These are phyloP conservation scores for Sporothrix sp. DNA, from an alignment of 2,329 filamentous ascomycete species.

Conservation along the genomic window DNA sequence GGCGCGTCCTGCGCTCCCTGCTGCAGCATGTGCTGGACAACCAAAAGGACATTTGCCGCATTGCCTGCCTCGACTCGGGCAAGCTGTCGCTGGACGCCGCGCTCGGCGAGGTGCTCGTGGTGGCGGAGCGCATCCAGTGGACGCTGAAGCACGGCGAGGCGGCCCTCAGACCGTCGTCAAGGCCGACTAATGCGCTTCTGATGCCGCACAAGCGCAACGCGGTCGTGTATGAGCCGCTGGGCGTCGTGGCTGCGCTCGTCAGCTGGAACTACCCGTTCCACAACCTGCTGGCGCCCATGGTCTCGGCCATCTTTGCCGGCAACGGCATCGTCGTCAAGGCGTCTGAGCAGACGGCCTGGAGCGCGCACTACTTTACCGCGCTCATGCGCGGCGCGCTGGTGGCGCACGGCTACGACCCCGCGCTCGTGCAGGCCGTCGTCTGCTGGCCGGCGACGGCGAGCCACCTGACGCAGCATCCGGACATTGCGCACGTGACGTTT, in stretches of 20 bases:
- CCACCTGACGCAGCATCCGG: conserved; percentile 74
- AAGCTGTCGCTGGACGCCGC: conserved; percentile 94
- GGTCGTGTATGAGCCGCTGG: conserved; percentile 83
- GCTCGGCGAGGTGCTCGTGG: conserved; percentile 90
- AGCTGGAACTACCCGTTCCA: conserved; percentile 98
- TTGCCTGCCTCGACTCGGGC: conserved; percentile 84
- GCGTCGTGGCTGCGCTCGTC: conserved; percentile 84
- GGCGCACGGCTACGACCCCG: conserved; percentile 71
- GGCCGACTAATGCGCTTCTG: conserved; percentile 73
- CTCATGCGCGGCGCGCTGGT: conserved; percentile 70
- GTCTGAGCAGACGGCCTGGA: conserved; percentile 95
- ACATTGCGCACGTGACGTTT: conserved; percentile 84
- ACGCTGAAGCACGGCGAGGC: conserved; percentile 83
- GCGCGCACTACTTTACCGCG: conserved; percentile 66
- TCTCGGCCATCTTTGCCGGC: conserved; percentile 81
- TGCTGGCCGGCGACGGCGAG: conserved; percentile 81
- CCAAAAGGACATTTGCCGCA: conserved; percentile 74
- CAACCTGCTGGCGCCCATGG: conserved; percentile 84
- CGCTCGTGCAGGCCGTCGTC: conserved; percentile 72
- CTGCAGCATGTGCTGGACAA: conserved; percentile 78
- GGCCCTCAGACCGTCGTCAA: conserved; percentile 58
- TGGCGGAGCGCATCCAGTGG: conserved; percentile 89
- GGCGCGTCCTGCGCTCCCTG: conserved; percentile 70
- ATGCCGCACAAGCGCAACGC: conserved; percentile 94
- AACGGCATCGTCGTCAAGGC: conserved; percentile 90